phyloP scores from a whole-genome alignment of 73 alveolate genomes.

The Stentor roeselii region DNA sequence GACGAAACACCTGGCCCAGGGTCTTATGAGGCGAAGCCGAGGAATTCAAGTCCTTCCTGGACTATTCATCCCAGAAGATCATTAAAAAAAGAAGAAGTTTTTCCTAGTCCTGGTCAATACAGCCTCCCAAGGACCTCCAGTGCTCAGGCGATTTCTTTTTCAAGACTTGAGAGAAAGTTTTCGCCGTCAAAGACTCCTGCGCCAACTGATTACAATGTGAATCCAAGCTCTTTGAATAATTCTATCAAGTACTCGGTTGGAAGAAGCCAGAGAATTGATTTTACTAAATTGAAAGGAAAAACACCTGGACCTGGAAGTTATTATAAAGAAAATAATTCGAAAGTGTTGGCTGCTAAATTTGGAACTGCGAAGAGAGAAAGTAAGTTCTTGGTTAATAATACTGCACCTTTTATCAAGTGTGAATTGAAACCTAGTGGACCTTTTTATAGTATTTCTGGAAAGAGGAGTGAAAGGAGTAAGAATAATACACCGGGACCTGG shows the following conservation, averaged over 20 bases:
- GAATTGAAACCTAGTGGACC: neutral
- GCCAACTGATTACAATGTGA: too few species aligned
- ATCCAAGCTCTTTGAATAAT: too few species aligned
- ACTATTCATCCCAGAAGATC: neutral
- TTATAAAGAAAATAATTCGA: too few species aligned
- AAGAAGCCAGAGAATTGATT: neutral
- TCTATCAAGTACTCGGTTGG: too few species aligned
- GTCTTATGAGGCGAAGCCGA: neutral
- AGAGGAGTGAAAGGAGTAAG: neutral
- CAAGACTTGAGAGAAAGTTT: too few species aligned
- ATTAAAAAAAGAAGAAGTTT: neutral
- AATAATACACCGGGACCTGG: constrained; percentile 14
- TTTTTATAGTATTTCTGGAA: neutral
- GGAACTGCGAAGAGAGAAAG: neutral
- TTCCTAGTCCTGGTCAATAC: neutral
- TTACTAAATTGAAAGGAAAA: neutral
- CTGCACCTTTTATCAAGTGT: neutral
- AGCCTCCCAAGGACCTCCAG: too few species aligned
- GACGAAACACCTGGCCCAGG: neutral
- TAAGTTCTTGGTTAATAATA: neutral
- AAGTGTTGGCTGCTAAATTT: neutral
- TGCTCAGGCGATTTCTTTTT: too few species aligned
- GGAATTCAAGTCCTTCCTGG: neutral
- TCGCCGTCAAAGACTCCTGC: too few species aligned
- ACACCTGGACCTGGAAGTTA: neutral